These are phyloP conservation scores for Sarocladium oryzae DNA, from an alignment of 2,329 filamentous ascomycete species.

Conservation along the genomic window DNA sequence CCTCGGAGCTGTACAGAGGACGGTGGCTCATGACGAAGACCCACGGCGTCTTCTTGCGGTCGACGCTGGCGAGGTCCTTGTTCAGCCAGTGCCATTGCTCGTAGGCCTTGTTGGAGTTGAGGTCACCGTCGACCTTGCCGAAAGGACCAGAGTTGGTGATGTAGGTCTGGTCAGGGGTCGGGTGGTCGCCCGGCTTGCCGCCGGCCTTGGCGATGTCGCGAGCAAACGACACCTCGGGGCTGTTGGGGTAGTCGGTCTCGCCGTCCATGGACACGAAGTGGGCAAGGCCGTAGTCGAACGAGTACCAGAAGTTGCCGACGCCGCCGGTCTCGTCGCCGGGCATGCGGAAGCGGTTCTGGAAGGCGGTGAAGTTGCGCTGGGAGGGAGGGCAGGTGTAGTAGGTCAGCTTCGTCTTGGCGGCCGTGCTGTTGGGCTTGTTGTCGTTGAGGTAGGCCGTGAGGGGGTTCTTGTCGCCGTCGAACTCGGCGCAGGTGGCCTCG, in stretches of 20 bases:
- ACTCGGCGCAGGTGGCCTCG: slow-evolving; percentile 46
- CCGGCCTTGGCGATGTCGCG: background rate
- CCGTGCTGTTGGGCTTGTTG: slow-evolving; percentile 2
- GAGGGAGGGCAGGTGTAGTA: slow-evolving; percentile 38
- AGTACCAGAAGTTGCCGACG: slow-evolving; percentile 17
- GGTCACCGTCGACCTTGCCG: slow-evolving; percentile 29
- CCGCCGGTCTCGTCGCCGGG: slow-evolving; percentile 38
- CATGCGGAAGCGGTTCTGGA: slow-evolving; percentile 50
- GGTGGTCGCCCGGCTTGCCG: background rate
- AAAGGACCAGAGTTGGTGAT: slow-evolving; percentile 42
- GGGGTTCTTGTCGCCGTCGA: slow-evolving; percentile 19
- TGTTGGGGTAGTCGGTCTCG: slow-evolving; percentile 22
- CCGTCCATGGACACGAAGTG: slow-evolving; percentile 28
- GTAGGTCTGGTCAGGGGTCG: slow-evolving; percentile 16
- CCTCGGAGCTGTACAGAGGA: slow-evolving; percentile 39
- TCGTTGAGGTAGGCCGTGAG: background rate
- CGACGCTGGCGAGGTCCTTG: slow-evolving; percentile 49
- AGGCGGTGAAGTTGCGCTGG: slow-evolving; percentile 56
- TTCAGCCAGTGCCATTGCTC: slow-evolving; percentile 48
- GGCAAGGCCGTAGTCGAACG: slow-evolving; percentile 22
- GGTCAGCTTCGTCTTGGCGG: slow-evolving; percentile 11
- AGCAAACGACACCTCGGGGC: slow-evolving; percentile 17
- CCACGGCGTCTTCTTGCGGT: slow-evolving; percentile 47
- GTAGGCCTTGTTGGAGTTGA: slow-evolving; percentile 1
- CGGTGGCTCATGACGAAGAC: slow-evolving; percentile 30